Percentiles rank a stretch among this genome's conserved stretches.
Evolutionary conservation across 2,329 filamentous ascomycete species (phyloP).

Genomic region (Fonsecaea nubica): DNA sequence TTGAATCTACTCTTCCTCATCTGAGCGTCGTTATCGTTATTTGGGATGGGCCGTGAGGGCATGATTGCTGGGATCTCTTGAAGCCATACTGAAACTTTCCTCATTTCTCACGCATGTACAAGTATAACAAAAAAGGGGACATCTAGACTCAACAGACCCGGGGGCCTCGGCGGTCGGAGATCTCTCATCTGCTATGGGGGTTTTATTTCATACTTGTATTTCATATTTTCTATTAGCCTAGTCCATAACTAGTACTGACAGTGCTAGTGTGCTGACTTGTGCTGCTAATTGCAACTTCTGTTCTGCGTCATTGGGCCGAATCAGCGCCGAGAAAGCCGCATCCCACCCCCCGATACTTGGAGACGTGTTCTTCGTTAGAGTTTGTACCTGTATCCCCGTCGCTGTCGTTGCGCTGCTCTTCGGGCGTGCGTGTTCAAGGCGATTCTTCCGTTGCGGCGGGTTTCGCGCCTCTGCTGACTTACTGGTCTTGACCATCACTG

Average conservation of each 20-base stretch:
- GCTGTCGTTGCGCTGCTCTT: too few relatives aligned
- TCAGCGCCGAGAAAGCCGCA: constrained; percentile 1
- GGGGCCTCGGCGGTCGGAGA: background rate
- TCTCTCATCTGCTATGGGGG: background rate
- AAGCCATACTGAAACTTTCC: background rate
- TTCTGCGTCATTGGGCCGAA: background rate
- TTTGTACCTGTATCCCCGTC: too few relatives aligned
- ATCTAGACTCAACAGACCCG: background rate
- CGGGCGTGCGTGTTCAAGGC: too few relatives aligned
- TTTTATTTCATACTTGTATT: background rate
- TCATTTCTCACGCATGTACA: background rate
- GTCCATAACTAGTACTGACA: too few relatives aligned
- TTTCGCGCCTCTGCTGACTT: too few relatives aligned
- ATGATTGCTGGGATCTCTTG: background rate
- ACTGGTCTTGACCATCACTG: too few relatives aligned
- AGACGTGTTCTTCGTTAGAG: too few relatives aligned
- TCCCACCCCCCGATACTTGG: too few relatives aligned
- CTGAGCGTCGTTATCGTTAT: background rate
- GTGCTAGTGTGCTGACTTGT: too few relatives aligned
- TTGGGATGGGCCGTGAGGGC: background rate
- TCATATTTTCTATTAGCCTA: background rate
- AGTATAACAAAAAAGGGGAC: background rate
- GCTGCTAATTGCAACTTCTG: background rate
- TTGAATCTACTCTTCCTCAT: background rate
- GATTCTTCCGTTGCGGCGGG: too few relatives aligned